These are phyloP conservation scores for Cryptococcus sp. DNA, from an alignment of 1,284 basidiomycete species.

Conservation along the genomic window DNA sequence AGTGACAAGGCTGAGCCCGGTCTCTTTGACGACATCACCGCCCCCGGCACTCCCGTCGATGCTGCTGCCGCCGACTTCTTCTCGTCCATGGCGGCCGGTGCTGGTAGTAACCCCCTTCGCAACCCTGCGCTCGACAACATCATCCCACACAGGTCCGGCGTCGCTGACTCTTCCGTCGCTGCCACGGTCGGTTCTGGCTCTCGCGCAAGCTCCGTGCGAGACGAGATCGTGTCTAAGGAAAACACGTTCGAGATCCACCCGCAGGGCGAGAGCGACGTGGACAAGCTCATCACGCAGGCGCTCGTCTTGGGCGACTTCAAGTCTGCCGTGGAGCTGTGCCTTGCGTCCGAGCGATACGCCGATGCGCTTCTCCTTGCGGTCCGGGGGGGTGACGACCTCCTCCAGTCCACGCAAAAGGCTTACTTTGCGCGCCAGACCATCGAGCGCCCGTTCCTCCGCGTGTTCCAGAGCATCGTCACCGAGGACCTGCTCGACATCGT, in stretches of 20 bases:
- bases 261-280: conserved; percentile 78
- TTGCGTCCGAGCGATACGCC: conserved; percentile 84
- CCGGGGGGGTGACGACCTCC: conserved; percentile 83
- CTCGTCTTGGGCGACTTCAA: conserved; percentile 92
- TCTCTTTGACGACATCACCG: conserved; percentile 64
- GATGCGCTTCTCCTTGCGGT: conserved; percentile 93
- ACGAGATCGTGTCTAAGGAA: conserved; percentile 58
- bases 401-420: conserved; percentile 83
- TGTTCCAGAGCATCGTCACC: conserved; percentile 93
- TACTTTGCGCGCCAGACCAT: conserved; percentile 84
- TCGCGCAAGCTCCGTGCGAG: conserved; percentile 75
- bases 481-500: conserved; percentile 90
- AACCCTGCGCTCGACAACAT: conserved; percentile 61
- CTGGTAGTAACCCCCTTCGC: conserved; percentile 53
- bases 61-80: conserved; percentile 78
- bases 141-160: conserved; percentile 74
- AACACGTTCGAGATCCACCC: conserved; percentile 93
- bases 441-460: conserved; percentile 79
- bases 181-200: conserved; percentile 60
- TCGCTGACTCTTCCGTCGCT: conserved; percentile 79
- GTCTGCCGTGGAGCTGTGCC: conserved; percentile 85
- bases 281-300: conserved; percentile 85
- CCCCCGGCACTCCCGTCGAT: conserved; percentile 50
- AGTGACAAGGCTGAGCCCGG: conserved; percentile 63
- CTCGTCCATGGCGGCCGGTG: conserved; percentile 64